Evolutionary conservation across 1,284 basidiomycete species (phyloP), one percentile per base, ranked within the genome.

Genomic region (Moniliophthora roreri): DNA sequence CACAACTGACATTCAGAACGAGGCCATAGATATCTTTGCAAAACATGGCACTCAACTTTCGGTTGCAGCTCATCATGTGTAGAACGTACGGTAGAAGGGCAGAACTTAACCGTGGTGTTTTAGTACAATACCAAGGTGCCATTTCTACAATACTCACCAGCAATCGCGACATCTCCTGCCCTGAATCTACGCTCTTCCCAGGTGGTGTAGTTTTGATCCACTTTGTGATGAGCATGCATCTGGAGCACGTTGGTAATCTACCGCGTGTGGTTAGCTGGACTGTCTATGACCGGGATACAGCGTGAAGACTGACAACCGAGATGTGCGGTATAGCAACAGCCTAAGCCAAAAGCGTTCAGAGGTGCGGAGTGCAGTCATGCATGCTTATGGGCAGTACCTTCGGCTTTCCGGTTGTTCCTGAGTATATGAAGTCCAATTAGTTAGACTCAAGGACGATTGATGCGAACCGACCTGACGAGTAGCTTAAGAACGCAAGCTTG

Each of bases 401-500:
- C 23, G 71, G 74, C 24, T 65, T 69, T 36, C 74, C 73, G 13
- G 73, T 75, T 2, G 75, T 77, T 35, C 59, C 84, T 87, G 26
- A 28, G 20, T 8, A 21, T 10, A 18, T 28, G 16, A 1, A 44
- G 9, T 26, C 11, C 20, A 4, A 23, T 4, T 23, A 24, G 21
- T 13, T 7, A 35, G 16, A 41, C 8, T 4, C 16, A 18, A 11
- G 26, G 24, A 48, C 2, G 18, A 5, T 37, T 13, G 18, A 8
- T 82, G 86, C n/a, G n/a, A n/a, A 34, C 56, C 10, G 21, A 15
- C 89, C 90, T 40, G 84, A 87, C 9, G 86, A 89, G 71, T 89
- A 90, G 53, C 77, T 81, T 50, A 91, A 68, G 56, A 89, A 77
- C 1, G 87, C 88, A 1, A 89, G 66, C 64, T 84, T 75, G 15